Conservation (phyloP, 768 basidiomycete species). For the Mycena haematopus region DNA sequence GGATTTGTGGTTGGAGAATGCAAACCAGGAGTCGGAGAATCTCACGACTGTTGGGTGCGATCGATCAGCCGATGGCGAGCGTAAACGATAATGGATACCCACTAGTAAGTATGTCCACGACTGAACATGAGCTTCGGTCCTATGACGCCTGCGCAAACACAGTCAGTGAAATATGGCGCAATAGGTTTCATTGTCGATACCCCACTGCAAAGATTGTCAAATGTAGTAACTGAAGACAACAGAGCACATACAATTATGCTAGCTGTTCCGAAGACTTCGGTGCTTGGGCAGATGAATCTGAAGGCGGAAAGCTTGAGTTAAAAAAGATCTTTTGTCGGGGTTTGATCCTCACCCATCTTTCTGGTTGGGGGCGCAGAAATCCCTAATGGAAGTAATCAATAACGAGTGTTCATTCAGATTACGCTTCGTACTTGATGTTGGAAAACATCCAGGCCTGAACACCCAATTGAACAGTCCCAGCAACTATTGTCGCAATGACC, state of each 20-base stretch:
- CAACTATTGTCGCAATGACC: constrained; percentile 60
- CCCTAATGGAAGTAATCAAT: constrained; percentile 35
- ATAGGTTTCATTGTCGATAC: constrained; percentile 11
- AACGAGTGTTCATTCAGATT: constrained; percentile 7
- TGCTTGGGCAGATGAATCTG: constrained; percentile 58
- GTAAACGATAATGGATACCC: neutral
- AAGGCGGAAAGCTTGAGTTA: neutral
- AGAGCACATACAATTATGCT: constrained; percentile 59
- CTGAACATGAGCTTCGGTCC: constrained; percentile 55
- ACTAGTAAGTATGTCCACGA: constrained; percentile 61
- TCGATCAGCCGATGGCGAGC: neutral
- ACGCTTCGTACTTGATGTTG: constrained; percentile 45
- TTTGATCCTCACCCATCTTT: constrained; percentile 43
- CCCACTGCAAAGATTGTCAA: constrained; percentile 30
- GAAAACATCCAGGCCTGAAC: constrained; percentile 73
- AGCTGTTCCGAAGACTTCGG: constrained; percentile 60
- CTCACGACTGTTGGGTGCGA: constrained; percentile 10
- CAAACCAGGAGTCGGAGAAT: neutral
- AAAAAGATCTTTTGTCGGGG: neutral
- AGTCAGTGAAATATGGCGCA: neutral
- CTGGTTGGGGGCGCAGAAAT: constrained; percentile 54
- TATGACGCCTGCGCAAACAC: constrained; percentile 50
- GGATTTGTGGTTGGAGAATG: neutral
- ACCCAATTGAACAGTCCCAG: constrained; percentile 70
- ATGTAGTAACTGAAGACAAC: constrained; percentile 1